Conservation (phyloP, 495 filamentous ascomycete species). For the Endocarpon pusillum region DNA sequence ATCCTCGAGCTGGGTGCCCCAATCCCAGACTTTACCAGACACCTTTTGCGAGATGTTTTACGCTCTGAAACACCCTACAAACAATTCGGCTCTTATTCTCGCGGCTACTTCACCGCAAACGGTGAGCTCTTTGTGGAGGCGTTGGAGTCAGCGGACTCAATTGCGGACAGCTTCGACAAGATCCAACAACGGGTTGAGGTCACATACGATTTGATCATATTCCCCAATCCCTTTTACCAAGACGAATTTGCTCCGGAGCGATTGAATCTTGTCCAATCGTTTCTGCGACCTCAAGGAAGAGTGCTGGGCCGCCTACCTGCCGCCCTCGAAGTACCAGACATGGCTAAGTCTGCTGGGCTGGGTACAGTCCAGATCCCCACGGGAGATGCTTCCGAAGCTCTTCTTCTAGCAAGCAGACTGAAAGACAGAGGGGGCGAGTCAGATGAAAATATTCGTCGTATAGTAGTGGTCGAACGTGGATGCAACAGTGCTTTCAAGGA, state of each 20-base stretch:
- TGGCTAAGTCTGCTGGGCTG: conserved; percentile 1
- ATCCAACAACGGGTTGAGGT: neutral
- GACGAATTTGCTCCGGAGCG: neutral
- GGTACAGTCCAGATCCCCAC: too few species aligned
- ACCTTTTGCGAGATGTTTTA: conserved; percentile 3
- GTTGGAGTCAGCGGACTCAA: neutral
- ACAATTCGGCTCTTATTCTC: neutral
- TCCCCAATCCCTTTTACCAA: neutral
- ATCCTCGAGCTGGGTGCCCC: conserved; percentile 8
- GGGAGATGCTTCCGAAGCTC: too few species aligned
- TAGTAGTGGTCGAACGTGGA: neutral
- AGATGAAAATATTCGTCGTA: neutral
- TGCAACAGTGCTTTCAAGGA: neutral
- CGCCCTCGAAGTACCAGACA: neutral
- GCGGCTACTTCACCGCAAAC: neutral
- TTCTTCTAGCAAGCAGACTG: neutral
- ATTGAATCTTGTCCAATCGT: neutral
- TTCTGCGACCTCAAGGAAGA: too few species aligned
- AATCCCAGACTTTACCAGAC: neutral
- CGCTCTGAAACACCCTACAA: neutral
- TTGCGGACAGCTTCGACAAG: neutral
- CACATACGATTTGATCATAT: neutral
- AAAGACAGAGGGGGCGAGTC: too few species aligned
- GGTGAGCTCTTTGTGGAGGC: neutral
- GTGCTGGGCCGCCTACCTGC: too few species aligned